Evolutionary conservation across 345 rosid species (phyloP), one percentile per base, ranked within the genome.

Genomic region (Iberis pinnata): DNA sequence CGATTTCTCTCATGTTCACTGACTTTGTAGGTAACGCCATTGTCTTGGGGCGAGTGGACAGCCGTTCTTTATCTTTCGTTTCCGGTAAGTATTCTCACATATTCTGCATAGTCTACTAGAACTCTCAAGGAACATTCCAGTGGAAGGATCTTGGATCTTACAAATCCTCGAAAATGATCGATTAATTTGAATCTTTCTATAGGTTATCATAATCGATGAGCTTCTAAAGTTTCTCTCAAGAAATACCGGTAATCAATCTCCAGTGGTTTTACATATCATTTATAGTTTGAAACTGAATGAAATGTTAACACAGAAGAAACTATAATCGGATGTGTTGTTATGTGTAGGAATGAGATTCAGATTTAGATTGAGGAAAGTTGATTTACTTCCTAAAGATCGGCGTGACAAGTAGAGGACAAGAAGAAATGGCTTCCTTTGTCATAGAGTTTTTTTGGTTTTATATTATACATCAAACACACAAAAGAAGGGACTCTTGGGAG

Each of bases 181-280:
- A 1, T n/a, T 14, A 12, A 45, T 13, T 9, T 46, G 49, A 11
- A 40, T 43, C 1, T 41, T 12, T 37, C 17, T 49, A 64, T 49
- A 93, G 99, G 99, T 88, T 45, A 79, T 92, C 65, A 72, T 92
- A 44, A 88, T 92, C 37, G 99, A 92, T 47, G 99, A 92, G 71
- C 49, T 92, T 62, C 75, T 92, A 39, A 92, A 92, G 79, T 83
- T 88, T 78, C 74, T 92, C 71, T 88, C 97, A 1, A 88, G 99
- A 73, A 85, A 78, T n/a, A 22, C 51, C 2, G 67, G 72, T 67
- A 60, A 58, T 39, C 46, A 12, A 19, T 39, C n/a, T 29, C 25
- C 25, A 40, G 38, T 7, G 25, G 16, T 15, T 58, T 9, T 8
- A 18, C 32, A 18, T 33, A 44, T n/a, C 16, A 1, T 22, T 22